Base-by-base conservation (phyloP, 768 basidiomycete species). In the Boletus subcaerulescens region DNA sequence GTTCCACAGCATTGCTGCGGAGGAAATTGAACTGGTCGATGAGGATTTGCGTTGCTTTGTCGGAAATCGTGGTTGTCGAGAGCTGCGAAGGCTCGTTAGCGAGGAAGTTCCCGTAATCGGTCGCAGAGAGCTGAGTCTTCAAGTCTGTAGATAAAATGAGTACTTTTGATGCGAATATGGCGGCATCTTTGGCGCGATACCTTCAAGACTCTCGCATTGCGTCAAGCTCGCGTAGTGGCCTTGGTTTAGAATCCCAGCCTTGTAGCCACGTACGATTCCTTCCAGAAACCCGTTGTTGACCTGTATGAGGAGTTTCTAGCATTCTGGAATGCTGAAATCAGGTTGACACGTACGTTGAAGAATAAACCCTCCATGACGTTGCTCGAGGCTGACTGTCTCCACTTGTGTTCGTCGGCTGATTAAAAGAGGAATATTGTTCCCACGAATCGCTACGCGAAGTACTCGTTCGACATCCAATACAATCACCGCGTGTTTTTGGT, bases 21-120 rank as follows among this genome's bases (percentile, higher is more conserved):
- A 98, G 73, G 71, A 89, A 98, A 72, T 95, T 92, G 82, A 99
- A 98, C 71, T 98, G 97, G 71, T 97, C 90, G 29, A 99, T 95
- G 32, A 99, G 85, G 58, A 91, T 79, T 68, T 94, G 89, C 3
- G 94, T 98, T 29, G 97, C 96, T 74, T 89, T 94, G 74, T 96
- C 95, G n/a, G 92, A 83, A 67, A 98, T 98, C 46, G 92, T 94
- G 10, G 93, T 87, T 9, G 96, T 97, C 52, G 92, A 90, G 52
- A 98, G 82, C 13, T 94, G 95, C 24, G 93, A 80, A 3, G 96
- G 87, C 70, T 99, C 97, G 65, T 98, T 98, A 29, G 96, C 87
- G 44, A 99, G 87, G 73, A 99, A 99, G 75, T 92, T 96, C 66
- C 95, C 94, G 70, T 99, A 99, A 75, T 99, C 97, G 6, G 96